Percentiles rank a stretch among this genome's conserved stretches.
Evolutionary conservation across 139 green algal genomes (phyloP).

Genomic region (Astrephomene gubernaculifera): DNA sequence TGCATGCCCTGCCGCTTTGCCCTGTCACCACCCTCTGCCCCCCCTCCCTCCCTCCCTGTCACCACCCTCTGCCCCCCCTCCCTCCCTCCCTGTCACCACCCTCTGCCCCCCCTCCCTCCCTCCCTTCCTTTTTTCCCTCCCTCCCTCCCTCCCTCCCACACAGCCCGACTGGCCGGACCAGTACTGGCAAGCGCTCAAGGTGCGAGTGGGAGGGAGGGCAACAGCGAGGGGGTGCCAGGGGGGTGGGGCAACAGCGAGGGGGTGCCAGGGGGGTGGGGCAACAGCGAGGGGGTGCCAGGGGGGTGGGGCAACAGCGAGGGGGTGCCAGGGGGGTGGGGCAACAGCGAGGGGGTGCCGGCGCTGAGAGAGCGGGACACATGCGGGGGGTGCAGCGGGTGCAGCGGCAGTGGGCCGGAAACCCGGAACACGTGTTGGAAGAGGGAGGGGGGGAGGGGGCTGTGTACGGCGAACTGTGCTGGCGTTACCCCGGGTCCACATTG

Average conservation of each 20-base stretch:
- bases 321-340: not conserved
- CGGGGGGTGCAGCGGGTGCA: not conserved
- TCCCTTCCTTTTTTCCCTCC: too few relatives aligned
- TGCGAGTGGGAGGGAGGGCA: not conserved
- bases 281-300: not conserved
- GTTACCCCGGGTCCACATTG: too few relatives aligned
- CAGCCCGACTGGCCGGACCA: constrained; percentile 65
- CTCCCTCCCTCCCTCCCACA: not conserved
- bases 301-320: not conserved
- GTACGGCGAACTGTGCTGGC: not conserved
- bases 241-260: not conserved
- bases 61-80: not conserved
- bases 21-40: not conserved
- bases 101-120: not conserved
- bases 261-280: not conserved
- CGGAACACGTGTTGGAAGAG: not conserved
- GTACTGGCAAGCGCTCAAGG: constrained; percentile 56
- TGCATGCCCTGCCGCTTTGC: not conserved
- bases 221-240: not conserved
- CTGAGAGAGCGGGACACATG: not conserved
- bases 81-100: not conserved
- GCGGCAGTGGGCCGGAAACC: not conserved
- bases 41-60: not conserved
- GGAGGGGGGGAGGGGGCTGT: not conserved
- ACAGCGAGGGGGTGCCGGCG: not conserved